Base-by-base conservation (phyloP, 208 protist genomes). In the Crithidia sp. region DNA sequence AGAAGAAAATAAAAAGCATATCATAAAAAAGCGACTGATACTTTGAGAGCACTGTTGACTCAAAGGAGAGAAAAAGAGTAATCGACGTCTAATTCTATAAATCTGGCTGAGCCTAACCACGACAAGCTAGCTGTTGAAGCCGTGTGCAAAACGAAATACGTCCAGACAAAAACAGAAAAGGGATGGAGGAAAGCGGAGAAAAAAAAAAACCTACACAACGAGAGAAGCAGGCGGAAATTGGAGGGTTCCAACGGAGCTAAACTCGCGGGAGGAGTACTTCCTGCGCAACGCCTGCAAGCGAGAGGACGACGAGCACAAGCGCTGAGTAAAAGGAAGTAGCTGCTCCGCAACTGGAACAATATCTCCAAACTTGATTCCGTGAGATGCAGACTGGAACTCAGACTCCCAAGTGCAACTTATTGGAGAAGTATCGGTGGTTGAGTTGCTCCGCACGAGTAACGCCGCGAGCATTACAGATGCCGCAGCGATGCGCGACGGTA, bases 401-500 rank as follows among this genome's bases (percentile, higher is more conserved):
- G 64, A n/a, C 47, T 86, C 78, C 86, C 85, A 95, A 16, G 89
- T 55, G 12, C 77, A 50, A 7, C 44, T 52, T 41, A 79, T 37
- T 52, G 66, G 75, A 62, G 81, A 79, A 3, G 39, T 53, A 0
- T 75, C 59, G 19, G 62, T 54, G 62, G 54, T 53, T 4, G 58
- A 72, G 50, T 73, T 87, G 65, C 47, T 69, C 19, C 81, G 68
- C 39, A 91, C 68, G 16, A 91, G 74, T 43, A 90, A 56, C n/a
- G 55, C 53, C 4, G 77, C 90, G 19, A 91, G 67, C n/a, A 95
- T 67, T 62, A 91, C 67, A 40, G 84, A 76, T 10, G 87, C 82
- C 28, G 82, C 84, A 3, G 87, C 87, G 45, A 92, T 82, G 4
- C 81, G 79, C 9, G 90, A 95, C 14, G 90, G 90, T 14, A 93